A percentile compares a stretch with the other conserved stretches of the same genome.
Evolutionary conservation across 768 basidiomycete genomes (phyloP).

Genomic region (Russula dissimulans): DNA sequence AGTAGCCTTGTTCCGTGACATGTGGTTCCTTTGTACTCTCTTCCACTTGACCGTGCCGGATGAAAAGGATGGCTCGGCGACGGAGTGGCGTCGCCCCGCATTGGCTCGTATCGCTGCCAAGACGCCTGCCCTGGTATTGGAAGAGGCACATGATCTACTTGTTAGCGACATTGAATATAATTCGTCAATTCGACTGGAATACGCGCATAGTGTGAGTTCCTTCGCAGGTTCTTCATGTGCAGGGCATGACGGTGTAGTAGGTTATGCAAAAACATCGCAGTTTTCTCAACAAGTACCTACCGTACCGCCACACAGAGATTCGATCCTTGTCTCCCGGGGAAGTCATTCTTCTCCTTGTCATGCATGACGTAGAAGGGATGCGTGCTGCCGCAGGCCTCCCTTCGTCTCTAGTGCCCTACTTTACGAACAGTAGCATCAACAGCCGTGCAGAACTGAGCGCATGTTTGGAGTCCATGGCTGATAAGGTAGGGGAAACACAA

Average conservation of each 20-base stretch:
- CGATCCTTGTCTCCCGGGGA: conserved; percentile 73
- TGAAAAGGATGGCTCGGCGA: conserved; percentile 48
- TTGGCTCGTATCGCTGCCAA: conserved; percentile 74
- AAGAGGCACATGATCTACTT: conserved; percentile 72
- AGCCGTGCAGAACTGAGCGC: conserved; percentile 51
- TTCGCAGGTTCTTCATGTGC: neutral
- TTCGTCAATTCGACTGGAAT: conserved; percentile 81
- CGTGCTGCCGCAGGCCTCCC: conserved; percentile 72
- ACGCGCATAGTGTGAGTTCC: conserved; percentile 54
- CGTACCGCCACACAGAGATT: conserved; percentile 57
- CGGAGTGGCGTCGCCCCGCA: conserved; percentile 73
- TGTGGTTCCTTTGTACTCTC: conserved; percentile 90
- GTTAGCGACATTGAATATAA: conserved; percentile 90
- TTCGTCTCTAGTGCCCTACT: conserved; percentile 78
- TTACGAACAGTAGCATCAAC: conserved; percentile 80
- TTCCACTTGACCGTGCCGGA: conserved; percentile 62
- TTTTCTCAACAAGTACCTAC: conserved; percentile 54
- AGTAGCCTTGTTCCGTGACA: conserved; percentile 74
- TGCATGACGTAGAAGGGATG: conserved; percentile 84
- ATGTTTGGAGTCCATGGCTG: conserved; percentile 81
- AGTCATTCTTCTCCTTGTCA: conserved; percentile 72
- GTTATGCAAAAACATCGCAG: conserved; percentile 60
- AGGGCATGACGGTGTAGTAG: conserved; percentile 30
- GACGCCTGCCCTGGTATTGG: conserved; percentile 77
- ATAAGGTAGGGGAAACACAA: conserved; percentile 49